Evolutionary conservation across 805 yeast genomes (phyloP), one percentile per base, ranked within the genome.

Genomic region (Candida sonorensis): DNA sequence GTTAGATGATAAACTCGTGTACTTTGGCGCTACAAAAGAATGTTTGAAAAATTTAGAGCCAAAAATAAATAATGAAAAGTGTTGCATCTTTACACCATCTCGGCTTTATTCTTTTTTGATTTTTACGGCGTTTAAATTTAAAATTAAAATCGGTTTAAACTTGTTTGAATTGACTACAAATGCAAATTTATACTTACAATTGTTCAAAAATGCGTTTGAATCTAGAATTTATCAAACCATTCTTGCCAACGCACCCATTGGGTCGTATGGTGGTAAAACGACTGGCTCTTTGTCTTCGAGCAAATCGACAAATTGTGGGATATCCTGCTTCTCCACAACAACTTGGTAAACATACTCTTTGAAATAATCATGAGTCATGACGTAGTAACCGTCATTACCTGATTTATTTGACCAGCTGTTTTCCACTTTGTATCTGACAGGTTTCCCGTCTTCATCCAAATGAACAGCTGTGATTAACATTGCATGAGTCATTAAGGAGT

Each of bases 401-500:
- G 69, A 59, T 36, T 73, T 78, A 35, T 71, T 68, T 41, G 87
- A 85, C 87, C 87, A 81, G 9, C 85, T 77, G 60, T 81, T 81
- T 55, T 80, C 86, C 25, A 81, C 86, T 48, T 78, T 66, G 69
- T 82, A 81, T 42, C 85, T 67, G 17, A 72, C 59, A 17, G 86
- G 84, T 38, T 66, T 63, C 6, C 78, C 80, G 15, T 60, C 48
- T 10, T 66, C 74, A 41, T 80, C 86, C 23, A 85, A 61, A 55
- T 84, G 87, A 28, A 82, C 90, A 20, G 77, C 95, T 10, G 87
- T 78, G 48, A 85, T 73, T 15, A 77, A 69, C 95, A 85, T 85
- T 23, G 95, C 95, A 50, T 85, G 95, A 11, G 94, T 85, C 94
- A 85, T 83, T 42, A 75, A 62, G 16, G 87, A 78, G 42, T 84